phyloP scores from a whole-genome alignment of 1,139 yeast genomes.

The Pichia sp. region DNA sequence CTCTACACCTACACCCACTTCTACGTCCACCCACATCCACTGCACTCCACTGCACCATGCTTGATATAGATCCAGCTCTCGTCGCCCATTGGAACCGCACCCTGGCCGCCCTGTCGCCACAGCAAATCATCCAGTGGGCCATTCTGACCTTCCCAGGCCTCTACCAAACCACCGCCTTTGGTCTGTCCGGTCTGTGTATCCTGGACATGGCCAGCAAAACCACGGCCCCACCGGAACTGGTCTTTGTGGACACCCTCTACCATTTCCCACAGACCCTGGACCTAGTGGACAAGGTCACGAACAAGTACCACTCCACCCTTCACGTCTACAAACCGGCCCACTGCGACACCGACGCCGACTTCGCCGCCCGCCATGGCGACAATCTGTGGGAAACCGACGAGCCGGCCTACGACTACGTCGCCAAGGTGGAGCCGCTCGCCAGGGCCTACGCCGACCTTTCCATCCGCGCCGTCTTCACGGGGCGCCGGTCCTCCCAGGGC shows the following conservation, averaged over 20 bases:
- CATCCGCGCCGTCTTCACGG: slow-evolving; percentile 83
- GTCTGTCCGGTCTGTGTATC: slow-evolving; percentile 85
- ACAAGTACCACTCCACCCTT: slow-evolving; percentile 47
- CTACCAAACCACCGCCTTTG: slow-evolving; percentile 92
- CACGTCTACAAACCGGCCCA: slow-evolving; percentile 63
- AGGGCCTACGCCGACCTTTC: slow-evolving; percentile 70
- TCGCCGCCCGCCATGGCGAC: slow-evolving; percentile 63
- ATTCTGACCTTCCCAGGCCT: slow-evolving; percentile 71
- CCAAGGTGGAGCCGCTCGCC: slow-evolving; percentile 88
- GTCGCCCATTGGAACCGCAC: slow-evolving; percentile 57
- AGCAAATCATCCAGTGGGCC: slow-evolving; percentile 78
- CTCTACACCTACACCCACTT: no score
- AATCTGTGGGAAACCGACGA: slow-evolving; percentile 82
- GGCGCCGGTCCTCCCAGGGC: slow-evolving; percentile 88
- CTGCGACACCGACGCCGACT: slow-evolving; percentile 54
- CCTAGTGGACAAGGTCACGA: slow-evolving; percentile 54
- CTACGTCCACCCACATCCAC: not conserved
- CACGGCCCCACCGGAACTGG: slow-evolving; percentile 50
- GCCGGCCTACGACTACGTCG: slow-evolving; percentile 72
- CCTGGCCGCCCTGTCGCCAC: slow-evolving; percentile 52
- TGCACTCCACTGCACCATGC: not conserved
- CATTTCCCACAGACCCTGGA: slow-evolving; percentile 90
- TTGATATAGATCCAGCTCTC: slow-evolving; percentile 41
- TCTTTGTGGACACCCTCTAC: slow-evolving; percentile 84
- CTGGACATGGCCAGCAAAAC: slow-evolving; percentile 48